Evolutionary conservation across 192 early-diverging fungal species (phyloP).

Genomic region (Lunasporangiospora selenospora): DNA sequence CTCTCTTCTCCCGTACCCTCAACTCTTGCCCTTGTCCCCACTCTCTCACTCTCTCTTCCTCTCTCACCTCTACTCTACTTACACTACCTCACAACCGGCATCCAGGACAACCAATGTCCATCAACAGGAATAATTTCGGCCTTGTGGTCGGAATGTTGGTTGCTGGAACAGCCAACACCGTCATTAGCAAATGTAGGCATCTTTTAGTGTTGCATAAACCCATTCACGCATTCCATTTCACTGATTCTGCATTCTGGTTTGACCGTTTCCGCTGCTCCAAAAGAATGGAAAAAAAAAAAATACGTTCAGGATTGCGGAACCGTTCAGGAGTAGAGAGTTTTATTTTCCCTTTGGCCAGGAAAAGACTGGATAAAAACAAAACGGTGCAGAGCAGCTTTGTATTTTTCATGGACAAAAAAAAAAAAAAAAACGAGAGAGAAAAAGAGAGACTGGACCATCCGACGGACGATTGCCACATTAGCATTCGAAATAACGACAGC

Average conservation of each 20-base stretch:
- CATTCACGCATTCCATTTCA: not conserved
- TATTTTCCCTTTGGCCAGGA: no score
- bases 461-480: no score
- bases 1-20: not conserved
- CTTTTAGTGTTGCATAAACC: not conserved
- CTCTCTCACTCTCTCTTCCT: not conserved
- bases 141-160: constrained; percentile 78
- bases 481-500: no score
- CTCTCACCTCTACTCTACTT: not conserved
- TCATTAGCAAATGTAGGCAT: constrained; percentile 34
- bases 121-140: constrained; percentile 40
- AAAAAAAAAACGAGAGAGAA: no score
- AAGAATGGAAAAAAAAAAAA: no score
- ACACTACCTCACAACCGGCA: not conserved
- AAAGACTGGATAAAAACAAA: no score
- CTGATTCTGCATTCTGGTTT: not conserved
- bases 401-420: no score
- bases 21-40: not conserved
- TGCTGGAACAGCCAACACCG: constrained; percentile 65
- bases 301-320: no score
- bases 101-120: constrained; percentile 24
- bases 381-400: no score
- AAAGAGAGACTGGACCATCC: no score
- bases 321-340: no score
- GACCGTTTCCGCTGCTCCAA: no score